Base-by-base conservation (phyloP, 495 filamentous ascomycete genomes). In the Aspergillus avenaceus region DNA sequence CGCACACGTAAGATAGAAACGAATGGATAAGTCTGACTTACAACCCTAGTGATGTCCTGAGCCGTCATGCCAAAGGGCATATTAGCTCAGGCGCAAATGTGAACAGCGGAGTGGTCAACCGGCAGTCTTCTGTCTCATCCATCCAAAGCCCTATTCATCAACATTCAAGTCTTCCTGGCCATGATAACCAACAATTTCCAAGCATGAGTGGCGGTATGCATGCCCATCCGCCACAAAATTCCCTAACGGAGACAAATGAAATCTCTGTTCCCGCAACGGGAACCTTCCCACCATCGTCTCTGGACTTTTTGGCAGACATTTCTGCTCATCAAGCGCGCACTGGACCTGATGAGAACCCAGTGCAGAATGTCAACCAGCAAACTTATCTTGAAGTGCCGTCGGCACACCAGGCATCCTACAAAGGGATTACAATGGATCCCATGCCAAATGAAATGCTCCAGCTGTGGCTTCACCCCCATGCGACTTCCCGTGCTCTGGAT, bases 11-110 rank as follows among this genome's bases (percentile, higher is more conserved):
- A n/a, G n/a, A n/a, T n/a, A n/a, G n/a, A n/a, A n/a, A 36, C 34
- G 34, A 9, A n/a, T 18, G 13, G 21, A 14, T 14, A n/a, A 36
- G 6, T 38, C 16, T 19, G 34, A 38, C 34, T 38, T 38, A 38
- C 34, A 38, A 36, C 25, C 46, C 31, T 50, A 79, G 76, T 56
- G 76, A 79, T 63, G 76, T 79, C 24, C 53, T 79, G 44, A 76
- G 73, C 43, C 71, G 76, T 28, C 75, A 78, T 63, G 69, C 73
- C 41, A 78, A 73, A 62, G 74, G 73, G 41, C 73, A 76, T 50
- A 71, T 69, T 42, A 56, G 66, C 27, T 46, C 54, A 21, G 46
- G 47, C 37, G 50, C 56, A 54, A 68, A 55, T 42, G 54, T 63
- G 16, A 63, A 50, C 43, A 58, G 47, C 13, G 53, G 32, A 7